Base-by-base conservation (phyloP, 805 yeast genomes). In the Schizosaccharomyces lindneri region DNA sequence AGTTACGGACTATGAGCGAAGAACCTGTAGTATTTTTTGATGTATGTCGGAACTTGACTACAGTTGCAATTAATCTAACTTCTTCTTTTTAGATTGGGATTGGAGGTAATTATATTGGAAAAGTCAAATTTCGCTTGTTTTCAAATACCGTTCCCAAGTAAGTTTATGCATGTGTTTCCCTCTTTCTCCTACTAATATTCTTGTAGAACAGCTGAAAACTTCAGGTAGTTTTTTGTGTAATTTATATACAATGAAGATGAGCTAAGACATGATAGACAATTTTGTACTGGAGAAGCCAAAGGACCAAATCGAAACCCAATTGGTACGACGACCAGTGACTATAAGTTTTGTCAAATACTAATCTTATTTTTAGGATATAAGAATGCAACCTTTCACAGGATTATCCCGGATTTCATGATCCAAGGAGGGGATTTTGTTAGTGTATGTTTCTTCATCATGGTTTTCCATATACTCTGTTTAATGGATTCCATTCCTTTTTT, bases 281-380 rank as follows among this genome's bases (percentile, higher is more conserved):
- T 84, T 72, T 43, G 72, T 77, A 62, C 84, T 87, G 9, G 81
- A 78, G 27, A 87, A 84, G 66, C 81, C 85, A 46, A 65, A 24
- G 39, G 55, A 27, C 24, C 27, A n/a, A 43, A 41, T 21, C 31
- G 32, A 21, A 41, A 31, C 7, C 61, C 61, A n/a, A 41, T 43
- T 5, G 61, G 61, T 51, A 51, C 6, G 57, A 21, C 6, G 57
- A 21, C 6, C 6, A 21, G 11, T 15, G 24, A 21, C 7, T 21
- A 51, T 51, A 27, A 27, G 27, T 27, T 27, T 27, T 27, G 3
- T 27, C 3, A 27, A 27, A 27, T 27, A n/a, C 27, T 29, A 29
- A 24, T 51, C 27, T 6, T 9, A 51, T 4, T 71, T 21, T 80
- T 66, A 84, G 80, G 79, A 19, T 83, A 81, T 72, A 70, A 73